Percentiles rank a stretch among this genome's conserved stretches.
Evolutionary conservation across 306 rosid species (phyloP).

Genomic region (Cicer cuneatum): DNA sequence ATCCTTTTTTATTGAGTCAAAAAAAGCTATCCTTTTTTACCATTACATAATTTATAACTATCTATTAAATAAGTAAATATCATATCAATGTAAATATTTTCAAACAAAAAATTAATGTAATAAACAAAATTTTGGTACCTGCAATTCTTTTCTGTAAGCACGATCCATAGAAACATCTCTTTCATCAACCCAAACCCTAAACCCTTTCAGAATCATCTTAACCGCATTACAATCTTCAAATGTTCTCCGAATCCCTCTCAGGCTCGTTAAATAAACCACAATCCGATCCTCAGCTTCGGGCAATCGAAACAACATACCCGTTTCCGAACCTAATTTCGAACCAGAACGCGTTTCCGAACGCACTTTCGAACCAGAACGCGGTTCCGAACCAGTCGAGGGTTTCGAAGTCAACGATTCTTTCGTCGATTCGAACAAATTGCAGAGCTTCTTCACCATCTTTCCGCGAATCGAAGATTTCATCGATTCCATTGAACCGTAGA

Average conservation of each 20-base stretch:
- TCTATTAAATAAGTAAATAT: background rate
- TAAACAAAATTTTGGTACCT: background rate
- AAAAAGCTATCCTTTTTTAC: background rate
- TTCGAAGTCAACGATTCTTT: conserved; percentile 29
- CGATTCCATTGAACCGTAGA: conserved; percentile 66
- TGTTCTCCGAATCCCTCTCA: conserved; percentile 86
- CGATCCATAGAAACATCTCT: conserved; percentile 87
- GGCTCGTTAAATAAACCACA: conserved; percentile 80
- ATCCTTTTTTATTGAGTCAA: background rate
- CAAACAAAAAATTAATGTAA: too few species aligned
- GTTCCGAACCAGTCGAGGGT: background rate
- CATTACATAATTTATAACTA: background rate
- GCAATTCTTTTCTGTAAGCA: conserved; percentile 67
- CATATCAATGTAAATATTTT: background rate
- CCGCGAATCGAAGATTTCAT: conserved; percentile 73
- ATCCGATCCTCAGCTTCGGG: conserved; percentile 77
- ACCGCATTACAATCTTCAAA: conserved; percentile 92
- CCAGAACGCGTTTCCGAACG: conserved; percentile 43
- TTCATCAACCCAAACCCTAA: conserved; percentile 94
- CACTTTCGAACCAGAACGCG: conserved; percentile 37
- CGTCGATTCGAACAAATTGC: conserved; percentile 66
- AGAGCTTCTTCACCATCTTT: conserved; percentile 75
- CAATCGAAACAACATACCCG: conserved; percentile 52
- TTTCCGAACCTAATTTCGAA: conserved; percentile 49
- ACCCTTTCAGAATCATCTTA: conserved; percentile 76